Percentiles rank a stretch among this genome's conserved stretches.
Conservation (phyloP, 1,139 yeast species). For the Blastobotrys buckinghamii region DNA sequence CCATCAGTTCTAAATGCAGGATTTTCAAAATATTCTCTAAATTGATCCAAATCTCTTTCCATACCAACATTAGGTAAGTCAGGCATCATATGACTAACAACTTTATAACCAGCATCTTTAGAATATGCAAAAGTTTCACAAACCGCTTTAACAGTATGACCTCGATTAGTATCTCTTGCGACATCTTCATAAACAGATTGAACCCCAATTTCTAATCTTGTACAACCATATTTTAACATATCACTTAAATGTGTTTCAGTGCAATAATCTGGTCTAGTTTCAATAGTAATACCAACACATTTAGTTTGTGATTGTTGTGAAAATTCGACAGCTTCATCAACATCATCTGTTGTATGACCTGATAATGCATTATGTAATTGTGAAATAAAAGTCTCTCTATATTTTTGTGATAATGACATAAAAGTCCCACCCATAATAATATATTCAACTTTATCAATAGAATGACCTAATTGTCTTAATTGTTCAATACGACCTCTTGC, state of each 20-base stretch:
- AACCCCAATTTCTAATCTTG: slow-evolving; percentile 94
- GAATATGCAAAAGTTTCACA: slow-evolving; percentile 94
- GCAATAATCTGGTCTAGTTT: slow-evolving; percentile 98
- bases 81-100: slow-evolving; percentile 99
- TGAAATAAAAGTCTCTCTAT: slow-evolving; percentile 82
- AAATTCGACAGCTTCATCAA: slow-evolving; percentile 84
- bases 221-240: slow-evolving; percentile 94
- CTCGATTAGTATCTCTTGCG: slow-evolving; percentile 96
- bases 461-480: slow-evolving; percentile 88
- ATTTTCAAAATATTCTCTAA: slow-evolving; percentile 91
- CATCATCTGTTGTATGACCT: slow-evolving; percentile 81
- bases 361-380: slow-evolving; percentile 92
- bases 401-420: slow-evolving; percentile 87
- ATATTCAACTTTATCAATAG: slow-evolving; percentile 95
- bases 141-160: slow-evolving; percentile 94
- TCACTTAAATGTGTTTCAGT: slow-evolving; percentile 93
- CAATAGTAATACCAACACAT: slow-evolving; percentile 98
- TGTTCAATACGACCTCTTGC: slow-evolving; percentile 98
- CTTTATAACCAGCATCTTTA: slow-evolving; percentile 96
- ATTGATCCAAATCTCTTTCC: slow-evolving; percentile 96
- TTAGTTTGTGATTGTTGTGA: slow-evolving; percentile 94
- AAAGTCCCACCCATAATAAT: slow-evolving; percentile 99
- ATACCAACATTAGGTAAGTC: slow-evolving; percentile 97
- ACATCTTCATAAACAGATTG: slow-evolving; percentile 98
- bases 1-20: slow-evolving; percentile 98